These are phyloP conservation scores for Kuraishia cidri DNA, from an alignment of 805 yeast genomes.

Conservation along the genomic window DNA sequence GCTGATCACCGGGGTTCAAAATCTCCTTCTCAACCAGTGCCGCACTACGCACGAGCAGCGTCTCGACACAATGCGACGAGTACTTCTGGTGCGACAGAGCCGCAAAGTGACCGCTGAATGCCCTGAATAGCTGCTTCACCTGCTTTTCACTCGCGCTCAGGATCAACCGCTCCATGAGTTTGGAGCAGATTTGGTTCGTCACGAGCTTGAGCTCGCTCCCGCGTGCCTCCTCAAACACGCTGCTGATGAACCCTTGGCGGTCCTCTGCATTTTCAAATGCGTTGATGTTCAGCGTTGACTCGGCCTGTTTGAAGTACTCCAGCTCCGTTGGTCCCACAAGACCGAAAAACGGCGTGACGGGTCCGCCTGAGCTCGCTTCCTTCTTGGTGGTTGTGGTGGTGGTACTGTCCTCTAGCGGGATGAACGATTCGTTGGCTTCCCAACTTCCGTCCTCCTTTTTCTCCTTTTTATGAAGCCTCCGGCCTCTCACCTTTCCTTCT, in stretches of 20 bases:
- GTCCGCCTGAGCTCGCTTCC: slow-evolving; percentile 3
- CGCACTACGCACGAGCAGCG: slow-evolving; percentile 69
- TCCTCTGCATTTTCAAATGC: slow-evolving; percentile 74
- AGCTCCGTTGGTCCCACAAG: slow-evolving; percentile 75
- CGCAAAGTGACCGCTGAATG: slow-evolving; percentile 68
- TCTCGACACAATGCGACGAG: slow-evolving; percentile 89
- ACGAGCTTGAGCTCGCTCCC: slow-evolving; percentile 90
- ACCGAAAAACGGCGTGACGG: slow-evolving; percentile 60
- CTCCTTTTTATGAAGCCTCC: slow-evolving; percentile 15
- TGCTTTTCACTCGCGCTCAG: slow-evolving; percentile 56
- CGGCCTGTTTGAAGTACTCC: slow-evolving; percentile 91
- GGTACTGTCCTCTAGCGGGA: slow-evolving; percentile 2
- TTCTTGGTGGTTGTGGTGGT: background rate
- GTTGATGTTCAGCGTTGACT: slow-evolving; percentile 72
- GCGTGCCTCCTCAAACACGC: slow-evolving; percentile 76
- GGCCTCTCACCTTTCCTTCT: slow-evolving; percentile 17
- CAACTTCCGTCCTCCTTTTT: slow-evolving; percentile 5
- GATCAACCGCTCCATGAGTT: slow-evolving; percentile 82
- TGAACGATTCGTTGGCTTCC: slow-evolving; percentile 2
- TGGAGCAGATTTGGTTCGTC: slow-evolving; percentile 92
- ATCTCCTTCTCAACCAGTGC: slow-evolving; percentile 69
- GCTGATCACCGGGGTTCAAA: slow-evolving; percentile 30
- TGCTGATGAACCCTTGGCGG: slow-evolving; percentile 56
- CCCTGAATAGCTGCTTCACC: slow-evolving; percentile 52
- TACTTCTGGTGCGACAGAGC: slow-evolving; percentile 79